Conservation (phyloP, 2,329 filamentous ascomycete species). For the Sporothrix globosa region DNA sequence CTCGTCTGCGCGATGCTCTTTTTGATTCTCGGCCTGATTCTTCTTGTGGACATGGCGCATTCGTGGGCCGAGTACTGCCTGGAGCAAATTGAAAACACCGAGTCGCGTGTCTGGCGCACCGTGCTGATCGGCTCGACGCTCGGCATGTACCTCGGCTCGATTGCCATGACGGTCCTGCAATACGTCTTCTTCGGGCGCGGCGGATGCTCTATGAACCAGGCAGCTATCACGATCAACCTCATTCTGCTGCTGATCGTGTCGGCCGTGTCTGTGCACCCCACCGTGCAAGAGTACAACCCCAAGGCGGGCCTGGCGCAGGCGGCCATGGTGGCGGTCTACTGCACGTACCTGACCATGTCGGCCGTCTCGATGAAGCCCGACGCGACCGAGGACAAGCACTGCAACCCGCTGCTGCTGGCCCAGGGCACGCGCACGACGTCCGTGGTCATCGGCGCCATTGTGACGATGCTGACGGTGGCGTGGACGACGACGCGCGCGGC, state of each 20-base stretch:
- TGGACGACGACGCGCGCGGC: slow-evolving; percentile 97
- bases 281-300: slow-evolving; percentile 87
- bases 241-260: slow-evolving; percentile 80
- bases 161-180: slow-evolving; percentile 95
- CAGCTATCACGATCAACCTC: slow-evolving; percentile 92
- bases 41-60: slow-evolving; percentile 93
- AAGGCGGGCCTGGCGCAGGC: slow-evolving; percentile 95
- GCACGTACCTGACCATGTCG: slow-evolving; percentile 97
- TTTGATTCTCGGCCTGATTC: slow-evolving; percentile 85
- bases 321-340: slow-evolving; percentile 96
- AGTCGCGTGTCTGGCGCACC: slow-evolving; percentile 81
- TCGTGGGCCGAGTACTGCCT: slow-evolving; percentile 97
- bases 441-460: slow-evolving; percentile 87
- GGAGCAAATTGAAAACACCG: slow-evolving; percentile 85
- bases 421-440: slow-evolving; percentile 88
- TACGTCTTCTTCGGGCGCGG: slow-evolving; percentile 90
- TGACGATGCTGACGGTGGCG: slow-evolving; percentile 94
- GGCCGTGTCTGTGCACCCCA: slow-evolving; percentile 83
- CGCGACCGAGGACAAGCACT: slow-evolving; percentile 83
- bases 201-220: slow-evolving; percentile 93
- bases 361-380: slow-evolving; percentile 99
- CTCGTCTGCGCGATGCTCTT: slow-evolving; percentile 89
- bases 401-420: slow-evolving; percentile 87
- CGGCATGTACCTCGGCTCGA: slow-evolving; percentile 86
- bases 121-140: slow-evolving; percentile 90